Evolutionary conservation across 2,329 filamentous ascomycete genomes (phyloP).

Genomic region (Colletotrichum tropicale): DNA sequence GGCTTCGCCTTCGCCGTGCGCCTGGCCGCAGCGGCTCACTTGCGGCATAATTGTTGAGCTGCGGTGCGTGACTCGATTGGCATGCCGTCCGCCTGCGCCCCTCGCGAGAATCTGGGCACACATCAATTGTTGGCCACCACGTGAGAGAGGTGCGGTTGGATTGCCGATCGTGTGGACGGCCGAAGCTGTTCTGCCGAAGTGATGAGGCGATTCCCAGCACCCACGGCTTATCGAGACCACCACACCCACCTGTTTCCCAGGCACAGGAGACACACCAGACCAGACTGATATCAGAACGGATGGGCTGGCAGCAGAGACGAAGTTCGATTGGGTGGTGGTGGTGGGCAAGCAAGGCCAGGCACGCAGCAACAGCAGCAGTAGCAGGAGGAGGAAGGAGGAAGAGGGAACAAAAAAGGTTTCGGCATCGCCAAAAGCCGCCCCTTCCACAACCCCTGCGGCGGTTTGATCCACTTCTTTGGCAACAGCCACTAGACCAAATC

Average conservation of each 20-base stretch:
- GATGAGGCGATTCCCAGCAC: constrained; percentile 10
- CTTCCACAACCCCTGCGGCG: constrained; percentile 15
- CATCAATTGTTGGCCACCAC: background rate
- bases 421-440: constrained; percentile 17
- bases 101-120: background rate
- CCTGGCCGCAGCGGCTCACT: background rate
- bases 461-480: constrained; percentile 22
- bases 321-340: background rate
- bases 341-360: background rate
- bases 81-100: background rate
- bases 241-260: constrained; percentile 2
- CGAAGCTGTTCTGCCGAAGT: background rate
- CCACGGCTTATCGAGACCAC: background rate
- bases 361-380: background rate
- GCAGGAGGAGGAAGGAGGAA: background rate
- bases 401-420: constrained; percentile 17
- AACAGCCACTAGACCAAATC: background rate
- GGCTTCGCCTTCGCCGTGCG: background rate
- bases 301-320: background rate
- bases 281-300: background rate
- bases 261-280: background rate
- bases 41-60: background rate
- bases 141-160: background rate
- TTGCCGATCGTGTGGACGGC: background rate
- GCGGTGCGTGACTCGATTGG: constrained; percentile 7